Percentiles rank a stretch among this genome's conserved stretches.
Evolutionary conservation across 805 yeast species (phyloP).

Genomic region (Spathaspora hagerdaliae): DNA sequence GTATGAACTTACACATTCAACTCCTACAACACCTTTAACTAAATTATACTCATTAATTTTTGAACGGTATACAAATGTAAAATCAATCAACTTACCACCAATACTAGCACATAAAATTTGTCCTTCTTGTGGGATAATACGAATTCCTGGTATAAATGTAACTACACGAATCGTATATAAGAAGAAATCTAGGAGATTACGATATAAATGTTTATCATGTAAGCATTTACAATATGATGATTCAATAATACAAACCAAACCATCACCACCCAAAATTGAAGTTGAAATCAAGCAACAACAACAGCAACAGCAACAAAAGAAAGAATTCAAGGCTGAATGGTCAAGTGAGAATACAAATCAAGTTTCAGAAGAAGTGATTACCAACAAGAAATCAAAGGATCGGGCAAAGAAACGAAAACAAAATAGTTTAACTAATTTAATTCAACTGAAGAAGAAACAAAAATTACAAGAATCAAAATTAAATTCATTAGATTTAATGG

Average conservation of each 20-base stretch:
- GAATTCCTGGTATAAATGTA: constrained; percentile 33
- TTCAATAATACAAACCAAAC: constrained; percentile 1
- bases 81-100: constrained; percentile 26
- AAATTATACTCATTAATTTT: constrained; percentile 20
- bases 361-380: neutral
- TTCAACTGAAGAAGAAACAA: constrained; percentile 37
- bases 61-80: constrained; percentile 16
- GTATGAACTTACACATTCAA: constrained; percentile 26
- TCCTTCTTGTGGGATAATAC: constrained; percentile 24
- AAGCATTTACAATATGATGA: constrained; percentile 5
- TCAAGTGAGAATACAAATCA: constrained; percentile 4
- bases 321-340: constrained; percentile 9
- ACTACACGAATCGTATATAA: constrained; percentile 17
- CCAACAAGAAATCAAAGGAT: constrained; percentile 22
- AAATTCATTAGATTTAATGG: constrained; percentile 43
- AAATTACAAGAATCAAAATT: constrained; percentile 22
- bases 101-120: constrained; percentile 24
- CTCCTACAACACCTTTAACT: constrained; percentile 22
- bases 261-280: neutral
- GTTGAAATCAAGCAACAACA: neutral
- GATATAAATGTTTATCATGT: constrained; percentile 9
- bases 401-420: constrained; percentile 46
- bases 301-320: too few species aligned
- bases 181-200: constrained; percentile 6
- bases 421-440: constrained; percentile 35